These are phyloP conservation scores for Gentiana dahurica DNA, from an alignment of 257 asterid genomes.

Conservation along the genomic window DNA sequence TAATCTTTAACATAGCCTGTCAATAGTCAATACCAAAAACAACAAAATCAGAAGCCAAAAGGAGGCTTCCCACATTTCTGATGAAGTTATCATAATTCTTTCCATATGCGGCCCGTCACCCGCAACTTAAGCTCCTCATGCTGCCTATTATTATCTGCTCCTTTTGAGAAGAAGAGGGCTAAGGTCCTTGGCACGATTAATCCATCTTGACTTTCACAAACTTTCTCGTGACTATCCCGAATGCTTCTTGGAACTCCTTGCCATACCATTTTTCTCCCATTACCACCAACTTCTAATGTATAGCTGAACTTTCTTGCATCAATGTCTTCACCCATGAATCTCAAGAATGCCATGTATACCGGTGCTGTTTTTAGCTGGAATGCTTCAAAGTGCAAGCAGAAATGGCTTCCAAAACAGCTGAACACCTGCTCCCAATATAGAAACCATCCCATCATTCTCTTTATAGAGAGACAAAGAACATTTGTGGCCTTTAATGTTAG, in stretches of 20 bases:
- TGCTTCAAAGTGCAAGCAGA: constrained; percentile 86
- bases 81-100: constrained; percentile 18
- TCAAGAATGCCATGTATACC: constrained; percentile 77
- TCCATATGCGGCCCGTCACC: constrained; percentile 80
- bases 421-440: constrained; percentile 46
- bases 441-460: no score
- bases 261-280: constrained; percentile 65
- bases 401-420: constrained; percentile 63
- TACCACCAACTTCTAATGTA: constrained; percentile 64
- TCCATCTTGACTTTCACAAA: constrained; percentile 77
- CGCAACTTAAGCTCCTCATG: constrained; percentile 57
- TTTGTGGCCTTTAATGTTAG: no score
- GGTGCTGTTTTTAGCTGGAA: constrained; percentile 62
- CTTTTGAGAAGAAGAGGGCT: constrained; percentile 70
- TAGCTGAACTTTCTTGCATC: constrained; percentile 68
- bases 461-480: no score
- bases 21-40: no score
- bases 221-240: constrained; percentile 60
- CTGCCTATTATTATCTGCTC: constrained; percentile 14
- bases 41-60: no score
- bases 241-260: constrained; percentile 90
- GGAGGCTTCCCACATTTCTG: no score
- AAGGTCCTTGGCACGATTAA: constrained; percentile 55
- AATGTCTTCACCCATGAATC: constrained; percentile 77
- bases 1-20: no score